Conservation (phyloP, 176 grass and related monocot species). For the Eleusine indica region DNA sequence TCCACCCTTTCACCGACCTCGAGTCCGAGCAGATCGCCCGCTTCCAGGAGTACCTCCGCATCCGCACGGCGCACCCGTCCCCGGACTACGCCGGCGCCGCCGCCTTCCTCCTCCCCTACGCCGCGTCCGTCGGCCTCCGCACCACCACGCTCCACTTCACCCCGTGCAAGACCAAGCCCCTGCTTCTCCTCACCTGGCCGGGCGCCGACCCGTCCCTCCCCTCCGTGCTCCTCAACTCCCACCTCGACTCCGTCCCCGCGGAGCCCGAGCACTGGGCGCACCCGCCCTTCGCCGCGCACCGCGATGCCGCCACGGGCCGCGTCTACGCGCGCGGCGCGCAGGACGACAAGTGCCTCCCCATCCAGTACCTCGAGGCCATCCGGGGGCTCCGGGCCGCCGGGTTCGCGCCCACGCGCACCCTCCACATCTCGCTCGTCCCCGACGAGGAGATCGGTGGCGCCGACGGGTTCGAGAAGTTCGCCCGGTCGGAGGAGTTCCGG, state of each 20-base stretch:
- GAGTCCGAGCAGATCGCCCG: constrained; percentile 64
- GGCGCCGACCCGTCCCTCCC: constrained; percentile 70
- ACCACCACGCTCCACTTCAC: constrained; percentile 55
- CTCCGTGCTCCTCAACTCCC: constrained; percentile 90
- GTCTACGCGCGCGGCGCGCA: constrained; percentile 84
- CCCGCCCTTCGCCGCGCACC: constrained; percentile 65
- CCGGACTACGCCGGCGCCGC: constrained; percentile 72
- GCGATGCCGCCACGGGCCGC: constrained; percentile 56
- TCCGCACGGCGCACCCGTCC: constrained; percentile 67
- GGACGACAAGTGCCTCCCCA: constrained; percentile 90
- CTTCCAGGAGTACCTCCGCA: constrained; percentile 80
- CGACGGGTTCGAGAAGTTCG: constrained; percentile 62
- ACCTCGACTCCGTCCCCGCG: constrained; percentile 83
- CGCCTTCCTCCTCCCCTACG: constrained; percentile 73
- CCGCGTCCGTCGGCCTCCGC: constrained; percentile 62
- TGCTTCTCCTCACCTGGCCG: constrained; percentile 80
- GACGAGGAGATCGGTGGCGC: constrained; percentile 79
- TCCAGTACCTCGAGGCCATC: constrained; percentile 94
- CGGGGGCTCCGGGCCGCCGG: constrained; percentile 59
- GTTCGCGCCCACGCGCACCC: constrained; percentile 63
- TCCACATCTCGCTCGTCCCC: constrained; percentile 88
- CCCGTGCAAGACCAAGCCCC: constrained; percentile 60
- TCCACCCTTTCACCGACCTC: constrained; percentile 43
- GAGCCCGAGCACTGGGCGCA: constrained; percentile 65
- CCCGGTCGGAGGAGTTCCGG: constrained; percentile 61